phyloP scores from a whole-genome alignment of 2,329 filamentous ascomycete genomes.

The Colletotrichum sp. region DNA sequence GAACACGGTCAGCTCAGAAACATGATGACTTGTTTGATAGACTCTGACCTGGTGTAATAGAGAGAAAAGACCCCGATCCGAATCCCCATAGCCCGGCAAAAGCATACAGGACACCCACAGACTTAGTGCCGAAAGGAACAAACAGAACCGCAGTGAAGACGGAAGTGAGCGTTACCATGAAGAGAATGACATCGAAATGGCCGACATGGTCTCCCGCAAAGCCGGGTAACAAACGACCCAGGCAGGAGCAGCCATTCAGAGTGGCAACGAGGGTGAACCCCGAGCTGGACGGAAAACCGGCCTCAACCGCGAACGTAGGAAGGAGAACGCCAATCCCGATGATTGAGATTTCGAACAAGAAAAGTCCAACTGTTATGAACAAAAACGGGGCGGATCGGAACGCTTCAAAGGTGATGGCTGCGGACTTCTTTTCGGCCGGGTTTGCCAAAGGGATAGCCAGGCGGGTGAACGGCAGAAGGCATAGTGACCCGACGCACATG shows the following conservation, averaged over 20 bases:
- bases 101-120: conserved; percentile 42
- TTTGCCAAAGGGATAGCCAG: background rate
- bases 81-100: conserved; percentile 53
- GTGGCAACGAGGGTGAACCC: conserved; percentile 50
- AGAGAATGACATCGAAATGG: conserved; percentile 46
- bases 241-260: conserved; percentile 44
- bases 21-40: background rate
- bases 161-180: conserved; percentile 1
- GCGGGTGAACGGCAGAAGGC: conserved; percentile 34
- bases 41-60: conserved; percentile 35
- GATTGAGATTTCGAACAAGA: conserved; percentile 52
- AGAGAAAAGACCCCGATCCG: conserved; percentile 52
- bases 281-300: conserved; percentile 37
- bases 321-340: conserved; percentile 51
- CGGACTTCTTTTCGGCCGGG: conserved; percentile 8
- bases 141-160: conserved; percentile 47
- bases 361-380: conserved; percentile 45
- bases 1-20: background rate
- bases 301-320: conserved; percentile 46
- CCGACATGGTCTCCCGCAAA: conserved; percentile 46
- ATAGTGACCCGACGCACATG: conserved; percentile 32
- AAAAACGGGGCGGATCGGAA: conserved; percentile 45
- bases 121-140: conserved; percentile 47
- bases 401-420: conserved; percentile 42
- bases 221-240: conserved; percentile 49